Evolutionary conservation across 257 asterid genomes (phyloP).

Genomic region (Sherardia arvensis): DNA sequence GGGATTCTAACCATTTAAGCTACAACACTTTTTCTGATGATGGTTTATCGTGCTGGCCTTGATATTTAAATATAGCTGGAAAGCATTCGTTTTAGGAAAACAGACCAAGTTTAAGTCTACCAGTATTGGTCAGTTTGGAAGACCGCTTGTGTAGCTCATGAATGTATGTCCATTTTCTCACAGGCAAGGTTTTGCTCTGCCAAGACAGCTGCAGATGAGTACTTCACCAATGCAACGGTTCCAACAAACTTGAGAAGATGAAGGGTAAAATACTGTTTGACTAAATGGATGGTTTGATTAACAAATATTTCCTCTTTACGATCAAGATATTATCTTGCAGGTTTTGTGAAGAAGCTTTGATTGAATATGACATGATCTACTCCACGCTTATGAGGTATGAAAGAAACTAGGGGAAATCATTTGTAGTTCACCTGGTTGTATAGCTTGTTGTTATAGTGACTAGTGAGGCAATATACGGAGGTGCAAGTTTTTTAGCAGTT

Average conservation of each 20-base stretch:
- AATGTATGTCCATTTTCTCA: background rate
- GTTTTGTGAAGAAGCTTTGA: background rate
- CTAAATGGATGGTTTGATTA: background rate
- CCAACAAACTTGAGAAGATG: conserved; percentile 45
- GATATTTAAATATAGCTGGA: background rate
- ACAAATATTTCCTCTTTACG: background rate
- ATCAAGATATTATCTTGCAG: background rate
- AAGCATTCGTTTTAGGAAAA: background rate
- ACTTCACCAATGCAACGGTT: conserved; percentile 48
- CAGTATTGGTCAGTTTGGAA: background rate
- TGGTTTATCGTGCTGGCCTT: background rate
- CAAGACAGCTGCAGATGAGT: conserved; percentile 42
- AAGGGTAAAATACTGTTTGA: conserved; percentile 15
- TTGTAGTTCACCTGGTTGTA: too few species aligned
- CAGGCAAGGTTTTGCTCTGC: conserved; percentile 80
- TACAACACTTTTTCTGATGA: background rate
- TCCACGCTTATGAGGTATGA: too few species aligned
- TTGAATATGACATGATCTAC: too few species aligned
- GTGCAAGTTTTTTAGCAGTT: too few species aligned
- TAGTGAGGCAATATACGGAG: too few species aligned
- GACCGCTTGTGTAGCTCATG: background rate
- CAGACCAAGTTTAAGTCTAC: background rate
- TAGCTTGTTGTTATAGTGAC: too few species aligned
- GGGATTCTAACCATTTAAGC: background rate
- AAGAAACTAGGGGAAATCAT: too few species aligned